Conservation (phyloP, 345 rosid species). For the Clausena lansium region DNA sequence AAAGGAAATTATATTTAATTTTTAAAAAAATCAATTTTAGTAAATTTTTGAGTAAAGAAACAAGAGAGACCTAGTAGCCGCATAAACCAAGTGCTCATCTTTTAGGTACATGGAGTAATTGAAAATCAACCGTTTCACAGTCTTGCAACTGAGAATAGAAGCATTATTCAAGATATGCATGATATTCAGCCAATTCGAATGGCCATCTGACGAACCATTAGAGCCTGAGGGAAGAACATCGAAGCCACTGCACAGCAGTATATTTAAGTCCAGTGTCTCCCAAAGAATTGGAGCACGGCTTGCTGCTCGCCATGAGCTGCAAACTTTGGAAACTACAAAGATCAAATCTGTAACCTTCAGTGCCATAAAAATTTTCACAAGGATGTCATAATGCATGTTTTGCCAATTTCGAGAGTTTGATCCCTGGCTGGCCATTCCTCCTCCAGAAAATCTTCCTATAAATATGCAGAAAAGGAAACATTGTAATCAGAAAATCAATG, state of each 20-base stretch:
- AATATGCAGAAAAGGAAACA: background rate
- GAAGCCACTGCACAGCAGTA: background rate
- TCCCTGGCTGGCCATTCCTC: background rate
- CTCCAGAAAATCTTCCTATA: background rate
- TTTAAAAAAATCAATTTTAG: background rate
- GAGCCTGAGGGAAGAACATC: background rate
- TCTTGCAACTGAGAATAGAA: constrained; percentile 4
- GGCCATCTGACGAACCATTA: background rate
- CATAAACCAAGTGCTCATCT: constrained; percentile 13
- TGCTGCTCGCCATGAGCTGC: constrained; percentile 11
- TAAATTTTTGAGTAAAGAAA: background rate
- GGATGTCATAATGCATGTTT: constrained; percentile 12
- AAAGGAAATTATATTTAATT: too few species aligned
- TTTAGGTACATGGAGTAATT: background rate
- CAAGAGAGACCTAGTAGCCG: constrained; percentile 9
- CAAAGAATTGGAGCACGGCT: background rate
- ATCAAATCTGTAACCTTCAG: constrained; percentile 1
- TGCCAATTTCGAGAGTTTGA: constrained; percentile 1
- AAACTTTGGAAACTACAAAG: constrained; percentile 7
- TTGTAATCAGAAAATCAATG: background rate
- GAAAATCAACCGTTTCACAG: constrained; percentile 12
- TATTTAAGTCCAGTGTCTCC: constrained; percentile 5
- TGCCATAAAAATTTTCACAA: constrained; percentile 9
- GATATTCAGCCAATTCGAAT: background rate
- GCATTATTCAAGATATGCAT: constrained; percentile 7